These are phyloP conservation scores for Crucihimalaya himalaica DNA, from an alignment of 345 rosid genomes.

Conservation along the genomic window DNA sequence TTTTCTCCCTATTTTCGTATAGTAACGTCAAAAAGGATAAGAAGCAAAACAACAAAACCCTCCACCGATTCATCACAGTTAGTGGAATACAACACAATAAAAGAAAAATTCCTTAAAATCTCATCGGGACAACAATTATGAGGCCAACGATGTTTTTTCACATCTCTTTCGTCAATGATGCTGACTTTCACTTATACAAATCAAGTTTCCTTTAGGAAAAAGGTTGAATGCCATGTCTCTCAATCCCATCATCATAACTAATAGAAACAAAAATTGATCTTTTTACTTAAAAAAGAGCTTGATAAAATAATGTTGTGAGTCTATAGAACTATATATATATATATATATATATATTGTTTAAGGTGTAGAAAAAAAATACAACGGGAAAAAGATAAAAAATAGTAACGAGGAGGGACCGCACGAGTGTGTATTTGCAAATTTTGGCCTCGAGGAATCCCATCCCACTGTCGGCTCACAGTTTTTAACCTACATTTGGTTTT, in stretches of 20 bases:
- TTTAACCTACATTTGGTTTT: conserved; percentile 31
- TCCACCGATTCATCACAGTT: conserved; percentile 8
- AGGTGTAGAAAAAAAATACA: background rate
- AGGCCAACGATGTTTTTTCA: conserved; percentile 8
- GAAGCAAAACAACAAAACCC: conserved; percentile 20
- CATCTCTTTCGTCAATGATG: conserved; percentile 35
- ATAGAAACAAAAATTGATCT: background rate
- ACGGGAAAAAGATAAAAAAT: conserved; percentile 18
- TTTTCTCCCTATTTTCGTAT: background rate
- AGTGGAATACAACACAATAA: conserved; percentile 17
- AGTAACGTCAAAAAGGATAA: conserved; percentile 6
- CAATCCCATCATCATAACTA: conserved; percentile 5
- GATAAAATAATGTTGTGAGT: conserved; percentile 2
- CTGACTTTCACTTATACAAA: conserved; percentile 30
- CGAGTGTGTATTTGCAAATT: conserved; percentile 35
- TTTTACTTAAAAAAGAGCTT: background rate
- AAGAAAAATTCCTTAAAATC: background rate
- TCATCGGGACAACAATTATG: conserved; percentile 13
- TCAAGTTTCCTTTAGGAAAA: background rate
- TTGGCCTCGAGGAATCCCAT: conserved; percentile 27
- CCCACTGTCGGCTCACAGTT: conserved; percentile 34
- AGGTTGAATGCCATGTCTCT: background rate
- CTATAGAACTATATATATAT: too few species aligned
- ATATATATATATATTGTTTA: too few species aligned
- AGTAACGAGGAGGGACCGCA: conserved; percentile 39